Base-by-base conservation (phyloP, 139 green algal genomes). In the Zygnema circumcarinatum region DNA sequence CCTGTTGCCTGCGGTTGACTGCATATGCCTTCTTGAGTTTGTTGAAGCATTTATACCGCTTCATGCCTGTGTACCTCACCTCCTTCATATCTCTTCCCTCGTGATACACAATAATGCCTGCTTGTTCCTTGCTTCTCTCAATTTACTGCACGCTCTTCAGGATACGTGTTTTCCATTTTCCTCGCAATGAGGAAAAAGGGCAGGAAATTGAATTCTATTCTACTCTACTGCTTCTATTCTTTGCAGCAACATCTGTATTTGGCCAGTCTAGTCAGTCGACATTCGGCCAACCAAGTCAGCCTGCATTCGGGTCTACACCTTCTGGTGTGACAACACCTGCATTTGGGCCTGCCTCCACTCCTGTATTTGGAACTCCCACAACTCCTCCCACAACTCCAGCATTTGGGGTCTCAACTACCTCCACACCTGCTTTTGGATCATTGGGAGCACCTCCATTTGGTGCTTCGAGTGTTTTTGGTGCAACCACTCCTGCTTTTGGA, bases 291-390 rank as follows among this genome's bases (percentile, higher is more conserved):
- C 69, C 80, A 35, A 79, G 42, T 1, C 81, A 87, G 72, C 68
- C 81, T 1, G 81, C 81, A 31, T 87, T 87, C 22, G 68, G 68
- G 20, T 31, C 79, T 47, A 36, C 22, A 32, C 0, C 33, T 31
- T 0, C 62, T 79, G 31, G 42, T 47, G 21, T 33, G 40, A 91
- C 83, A 3, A 88, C 79, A 31, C 69, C 86, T 0, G 80, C 75
- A 1, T 94, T 94, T 85, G 91, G 92, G 25, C 16, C 86, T 38
- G 20, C 75, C 16, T 80, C 40, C 16, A 7, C 76, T 20, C 89
- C 91, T 33, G 82, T 73, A 22, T 88, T 88, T 86, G 82, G 82
- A 38, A 29, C 82, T 36, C 31, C 82, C 29, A 22, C 84, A 22
- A 38, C n/a, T 39, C 29, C 82, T 36, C 31, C 82, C 29, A 22